A percentile compares a stretch with the other conserved stretches of the same genome.
Conservation (phyloP, 331 rosid species). For the Stylosanthes scabra region DNA sequence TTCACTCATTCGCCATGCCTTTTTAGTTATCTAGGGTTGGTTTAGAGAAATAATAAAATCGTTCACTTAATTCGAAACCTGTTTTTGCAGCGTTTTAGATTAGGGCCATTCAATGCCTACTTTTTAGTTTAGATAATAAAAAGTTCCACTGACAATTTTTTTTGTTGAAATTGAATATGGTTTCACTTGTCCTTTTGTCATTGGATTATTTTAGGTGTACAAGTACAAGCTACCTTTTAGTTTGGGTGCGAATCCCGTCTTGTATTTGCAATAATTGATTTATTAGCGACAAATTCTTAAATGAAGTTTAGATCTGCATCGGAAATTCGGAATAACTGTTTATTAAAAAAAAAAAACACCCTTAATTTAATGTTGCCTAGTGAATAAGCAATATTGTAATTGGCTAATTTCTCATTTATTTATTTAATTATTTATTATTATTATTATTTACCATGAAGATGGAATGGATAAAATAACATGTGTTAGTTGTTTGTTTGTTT, state of each 20-base stretch:
- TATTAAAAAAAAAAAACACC: no score
- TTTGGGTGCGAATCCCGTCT: no score
- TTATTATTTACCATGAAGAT: not conserved
- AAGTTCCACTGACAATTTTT: not conserved
- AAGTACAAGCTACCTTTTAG: not conserved
- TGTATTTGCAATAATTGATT: no score
- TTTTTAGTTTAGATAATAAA: constrained; percentile 10
- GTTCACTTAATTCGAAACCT: no score
- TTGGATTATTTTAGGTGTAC: constrained; percentile 11
- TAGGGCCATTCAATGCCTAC: constrained; percentile 27
- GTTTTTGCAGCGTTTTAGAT: not conserved
- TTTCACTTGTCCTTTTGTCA: not conserved
- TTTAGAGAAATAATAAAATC: not conserved
- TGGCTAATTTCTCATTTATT: not conserved
- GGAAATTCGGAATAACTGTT: no score
- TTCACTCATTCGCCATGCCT: not conserved
- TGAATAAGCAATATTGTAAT: not conserved
- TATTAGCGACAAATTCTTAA: no score
- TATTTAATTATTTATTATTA: no score
- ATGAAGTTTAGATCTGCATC: no score
- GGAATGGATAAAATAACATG: constrained; percentile 26
- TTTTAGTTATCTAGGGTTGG: not conserved
- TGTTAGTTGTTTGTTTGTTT: constrained; percentile 37
- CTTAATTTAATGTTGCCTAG: not conserved
- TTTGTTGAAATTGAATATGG: not conserved